These are phyloP conservation scores for Leccinum uliginosum DNA, from an alignment of 768 basidiomycete species.

Conservation along the genomic window DNA sequence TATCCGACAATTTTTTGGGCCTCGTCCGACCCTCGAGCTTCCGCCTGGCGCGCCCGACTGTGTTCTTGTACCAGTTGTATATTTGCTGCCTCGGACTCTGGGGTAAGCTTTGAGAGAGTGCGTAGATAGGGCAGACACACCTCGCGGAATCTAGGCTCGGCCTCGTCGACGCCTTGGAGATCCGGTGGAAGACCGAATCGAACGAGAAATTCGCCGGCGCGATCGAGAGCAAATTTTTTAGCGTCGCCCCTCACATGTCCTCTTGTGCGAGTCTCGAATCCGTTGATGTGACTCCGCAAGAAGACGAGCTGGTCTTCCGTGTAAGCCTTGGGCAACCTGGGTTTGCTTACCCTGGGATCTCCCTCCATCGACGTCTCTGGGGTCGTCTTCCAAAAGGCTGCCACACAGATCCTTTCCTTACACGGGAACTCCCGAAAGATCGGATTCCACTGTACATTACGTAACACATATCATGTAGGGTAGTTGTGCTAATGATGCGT, in stretches of 20 bases:
- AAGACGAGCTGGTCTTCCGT: slow-evolving; percentile 60
- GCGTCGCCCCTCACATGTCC: slow-evolving; percentile 63
- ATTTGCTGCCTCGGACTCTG: slow-evolving; percentile 43
- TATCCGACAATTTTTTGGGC: slow-evolving; percentile 48
- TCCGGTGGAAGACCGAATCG: slow-evolving; percentile 56
- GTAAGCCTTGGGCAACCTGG: slow-evolving; percentile 61
- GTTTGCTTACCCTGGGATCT: slow-evolving; percentile 63
- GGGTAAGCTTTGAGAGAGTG: background rate
- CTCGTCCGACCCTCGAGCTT: slow-evolving; percentile 54
- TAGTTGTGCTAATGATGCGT: background rate
- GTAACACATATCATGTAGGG: background rate
- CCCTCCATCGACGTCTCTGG: slow-evolving; percentile 37
- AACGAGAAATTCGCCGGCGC: slow-evolving; percentile 56
- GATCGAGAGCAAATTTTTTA: slow-evolving; percentile 63
- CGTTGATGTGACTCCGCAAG: slow-evolving; percentile 47
- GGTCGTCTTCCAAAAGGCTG: background rate
- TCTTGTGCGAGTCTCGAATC: slow-evolving; percentile 56
- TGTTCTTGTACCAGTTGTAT: slow-evolving; percentile 74
- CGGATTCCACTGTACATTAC: slow-evolving; percentile 19
- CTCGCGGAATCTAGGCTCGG: slow-evolving; percentile 59
- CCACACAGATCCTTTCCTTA: slow-evolving; percentile 14
- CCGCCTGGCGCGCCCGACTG: slow-evolving; percentile 55
- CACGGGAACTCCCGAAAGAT: slow-evolving; percentile 25
- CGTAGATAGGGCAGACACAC: slow-evolving; percentile 27
- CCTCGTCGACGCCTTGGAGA: slow-evolving; percentile 51